These are phyloP conservation scores for Prunus campanulata DNA, from an alignment of 306 rosid genomes.

Conservation along the genomic window DNA sequence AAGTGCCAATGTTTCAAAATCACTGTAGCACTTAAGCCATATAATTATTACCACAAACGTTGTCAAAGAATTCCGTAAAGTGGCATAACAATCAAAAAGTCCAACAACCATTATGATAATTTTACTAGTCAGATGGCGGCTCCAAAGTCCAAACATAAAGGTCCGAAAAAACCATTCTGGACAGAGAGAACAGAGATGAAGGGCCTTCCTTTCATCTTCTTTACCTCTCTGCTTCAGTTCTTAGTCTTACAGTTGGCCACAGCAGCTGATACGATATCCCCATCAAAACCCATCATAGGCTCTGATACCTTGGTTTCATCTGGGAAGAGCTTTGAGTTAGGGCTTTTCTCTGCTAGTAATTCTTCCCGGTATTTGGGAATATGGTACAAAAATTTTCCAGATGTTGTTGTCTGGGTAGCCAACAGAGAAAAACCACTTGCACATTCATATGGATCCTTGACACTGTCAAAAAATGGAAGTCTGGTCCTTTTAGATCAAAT, in stretches of 20 bases:
- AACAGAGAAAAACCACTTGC: slow-evolving; percentile 13
- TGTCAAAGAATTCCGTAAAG: too few species aligned
- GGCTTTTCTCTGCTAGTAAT: slow-evolving; percentile 11
- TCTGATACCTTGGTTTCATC: slow-evolving; percentile 11
- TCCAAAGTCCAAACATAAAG: neutral
- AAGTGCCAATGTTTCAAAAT: too few species aligned
- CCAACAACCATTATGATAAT: too few species aligned
- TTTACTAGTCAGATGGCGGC: too few species aligned
- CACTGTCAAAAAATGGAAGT: neutral
- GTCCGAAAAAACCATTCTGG: neutral
- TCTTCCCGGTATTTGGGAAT: slow-evolving; percentile 21
- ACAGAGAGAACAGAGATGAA: neutral
- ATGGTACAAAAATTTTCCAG: slow-evolving; percentile 17
- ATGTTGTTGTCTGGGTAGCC: slow-evolving; percentile 25
- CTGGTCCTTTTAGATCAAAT: neutral
- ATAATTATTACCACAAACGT: too few species aligned
- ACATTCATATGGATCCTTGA: neutral
- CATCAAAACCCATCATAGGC: neutral
- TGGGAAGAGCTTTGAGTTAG: slow-evolving; percentile 7
- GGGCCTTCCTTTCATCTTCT: neutral
- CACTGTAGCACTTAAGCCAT: too few species aligned
- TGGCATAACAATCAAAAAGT: too few species aligned
- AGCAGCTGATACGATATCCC: slow-evolving; percentile 7
- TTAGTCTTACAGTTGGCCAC: neutral
- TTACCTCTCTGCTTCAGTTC: neutral